phyloP scores from a whole-genome alignment of 257 asterid species.

The Paraleonurus japonicus region DNA sequence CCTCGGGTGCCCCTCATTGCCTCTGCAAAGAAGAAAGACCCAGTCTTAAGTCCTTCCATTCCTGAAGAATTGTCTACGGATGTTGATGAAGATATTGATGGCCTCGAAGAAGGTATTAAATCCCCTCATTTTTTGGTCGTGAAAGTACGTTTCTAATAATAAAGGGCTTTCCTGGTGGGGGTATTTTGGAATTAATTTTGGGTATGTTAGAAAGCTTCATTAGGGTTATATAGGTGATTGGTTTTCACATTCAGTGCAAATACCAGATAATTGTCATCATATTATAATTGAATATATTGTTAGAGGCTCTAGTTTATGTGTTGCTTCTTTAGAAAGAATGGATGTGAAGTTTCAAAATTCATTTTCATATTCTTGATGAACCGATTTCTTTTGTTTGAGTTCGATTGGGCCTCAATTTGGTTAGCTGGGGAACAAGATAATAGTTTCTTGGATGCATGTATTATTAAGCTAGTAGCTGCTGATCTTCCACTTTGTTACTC shows the following conservation, averaged over 20 bases:
- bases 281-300: neutral
- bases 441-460: neutral
- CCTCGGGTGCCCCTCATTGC: slow-evolving; percentile 25
- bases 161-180: neutral
- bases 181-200: neutral
- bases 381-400: neutral
- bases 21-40: slow-evolving; percentile 47
- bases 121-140: neutral
- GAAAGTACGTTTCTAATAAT: neutral
- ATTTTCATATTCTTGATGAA: neutral
- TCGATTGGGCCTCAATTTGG: neutral
- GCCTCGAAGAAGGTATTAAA: slow-evolving; percentile 46
- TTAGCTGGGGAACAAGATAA: neutral
- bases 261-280: neutral
- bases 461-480: neutral
- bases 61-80: slow-evolving; percentile 41
- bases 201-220: neutral
- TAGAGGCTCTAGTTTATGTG: neutral
- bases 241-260: neutral
- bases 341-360: neutral
- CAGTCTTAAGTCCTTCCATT: slow-evolving; percentile 46
- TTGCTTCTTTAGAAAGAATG: neutral
- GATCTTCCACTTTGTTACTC: neutral
- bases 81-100: slow-evolving; percentile 51
- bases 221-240: neutral